A percentile compares a stretch with the other conserved stretches of the same genome.
These are phyloP conservation scores for Betula pendula DNA, from an alignment of 306 rosid genomes.

Conservation along the genomic window DNA sequence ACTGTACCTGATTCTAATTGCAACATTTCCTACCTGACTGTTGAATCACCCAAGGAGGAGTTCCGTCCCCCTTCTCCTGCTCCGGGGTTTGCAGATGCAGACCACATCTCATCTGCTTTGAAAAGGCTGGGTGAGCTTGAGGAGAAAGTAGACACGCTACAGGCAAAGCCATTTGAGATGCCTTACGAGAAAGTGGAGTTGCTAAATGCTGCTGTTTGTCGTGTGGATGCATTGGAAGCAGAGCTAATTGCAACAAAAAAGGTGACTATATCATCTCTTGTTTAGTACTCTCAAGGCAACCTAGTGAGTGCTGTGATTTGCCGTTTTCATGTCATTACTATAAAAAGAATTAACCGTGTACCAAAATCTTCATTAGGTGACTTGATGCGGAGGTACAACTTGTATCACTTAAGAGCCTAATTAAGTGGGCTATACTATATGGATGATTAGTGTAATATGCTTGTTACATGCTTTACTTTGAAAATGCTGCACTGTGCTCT, in stretches of 20 bases:
- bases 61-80: conserved; percentile 63
- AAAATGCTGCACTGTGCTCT: not conserved
- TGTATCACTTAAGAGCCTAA: not conserved
- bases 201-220: conserved; percentile 85
- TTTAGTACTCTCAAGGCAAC: conserved; percentile 4
- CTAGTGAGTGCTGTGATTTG: not conserved
- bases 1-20: conserved; percentile 31
- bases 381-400: not conserved
- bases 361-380: not conserved
- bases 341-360: not conserved
- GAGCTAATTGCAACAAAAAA: conserved; percentile 82
- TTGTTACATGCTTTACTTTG: not conserved
- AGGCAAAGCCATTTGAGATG: conserved; percentile 73
- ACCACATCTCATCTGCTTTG: conserved; percentile 55
- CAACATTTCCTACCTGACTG: conserved; percentile 25
- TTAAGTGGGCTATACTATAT: not conserved
- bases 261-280: conserved; percentile 37
- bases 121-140: conserved; percentile 70
- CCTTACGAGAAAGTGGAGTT: conserved; percentile 85
- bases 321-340: not conserved
- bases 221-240: conserved; percentile 86
- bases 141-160: conserved; percentile 64
- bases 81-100: conserved; percentile 37
- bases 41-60: conserved; percentile 47
- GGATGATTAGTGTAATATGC: not conserved